Percentiles rank a stretch among this genome's conserved stretches.
These are phyloP conservation scores for Cutaneotrichosporon cavernicola DNA, from an alignment of 1,284 basidiomycete genomes.

Conservation along the genomic window DNA sequence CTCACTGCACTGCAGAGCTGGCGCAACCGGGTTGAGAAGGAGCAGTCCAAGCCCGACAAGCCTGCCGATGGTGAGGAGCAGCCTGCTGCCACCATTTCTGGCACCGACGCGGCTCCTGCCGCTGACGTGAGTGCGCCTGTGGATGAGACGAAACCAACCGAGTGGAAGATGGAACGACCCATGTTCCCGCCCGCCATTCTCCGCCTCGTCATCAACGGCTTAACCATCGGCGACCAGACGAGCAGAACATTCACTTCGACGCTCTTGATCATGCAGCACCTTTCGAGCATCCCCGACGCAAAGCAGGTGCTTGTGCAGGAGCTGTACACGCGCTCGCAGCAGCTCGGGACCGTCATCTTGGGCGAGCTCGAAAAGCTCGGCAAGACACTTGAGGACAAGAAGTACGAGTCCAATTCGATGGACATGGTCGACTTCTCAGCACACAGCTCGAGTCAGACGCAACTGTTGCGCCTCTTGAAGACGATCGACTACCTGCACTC, in stretches of 20 bases:
- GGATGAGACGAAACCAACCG: conserved; percentile 9
- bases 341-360: conserved; percentile 72
- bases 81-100: conserved; percentile 4
- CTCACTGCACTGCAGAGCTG: conserved; percentile 53
- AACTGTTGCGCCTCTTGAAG: conserved; percentile 86
- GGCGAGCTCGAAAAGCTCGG: conserved; percentile 74
- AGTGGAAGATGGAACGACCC: conserved; percentile 58
- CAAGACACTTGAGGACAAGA: conserved; percentile 60
- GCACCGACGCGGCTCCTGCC: neutral
- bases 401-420: conserved; percentile 61
- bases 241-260: conserved; percentile 89
- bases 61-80: conserved; percentile 5
- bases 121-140: conserved; percentile 12
- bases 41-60: conserved; percentile 11
- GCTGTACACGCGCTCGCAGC: conserved; percentile 76
- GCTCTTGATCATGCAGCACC: conserved; percentile 80
- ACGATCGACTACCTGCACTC: conserved; percentile 95
- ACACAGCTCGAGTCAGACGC: conserved; percentile 87
- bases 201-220: conserved; percentile 85
- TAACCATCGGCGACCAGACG: conserved; percentile 93
- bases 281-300: conserved; percentile 80
- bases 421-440: conserved; percentile 80
- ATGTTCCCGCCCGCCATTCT: conserved; percentile 76
- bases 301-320: conserved; percentile 84
- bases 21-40: conserved; percentile 13